Evolutionary conservation across 495 filamentous ascomycete species (phyloP), one percentile per base, ranked within the genome.

Genomic region (Cercophora sp.): DNA sequence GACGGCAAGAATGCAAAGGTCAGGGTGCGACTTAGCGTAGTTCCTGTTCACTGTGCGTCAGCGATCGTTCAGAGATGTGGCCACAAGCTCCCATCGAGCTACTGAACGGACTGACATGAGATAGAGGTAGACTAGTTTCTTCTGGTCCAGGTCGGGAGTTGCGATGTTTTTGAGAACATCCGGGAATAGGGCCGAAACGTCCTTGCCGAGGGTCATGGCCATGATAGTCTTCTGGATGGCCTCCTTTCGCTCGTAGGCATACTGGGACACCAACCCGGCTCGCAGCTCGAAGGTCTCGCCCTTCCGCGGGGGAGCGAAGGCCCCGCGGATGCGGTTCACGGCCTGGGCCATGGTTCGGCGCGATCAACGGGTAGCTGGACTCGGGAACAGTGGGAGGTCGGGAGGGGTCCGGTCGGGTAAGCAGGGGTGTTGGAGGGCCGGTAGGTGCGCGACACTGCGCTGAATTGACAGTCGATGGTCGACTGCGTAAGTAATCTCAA

Each of bases 141-240:
- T 99, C 77, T 99, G 93, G 67, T 97, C 93, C 51, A 99, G 73
- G 68, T 99, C 93, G 23, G 72, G 74, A 5, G 93, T 97, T 37
- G 94, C 91, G 71, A 99, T 97, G 60, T 99, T 99, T 77, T 99
- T 99, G 53, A 99, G 81, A 10, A 99, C 92, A 63, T 99, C 93
- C 15, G 93, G 93, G 70, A 99, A 99, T 29, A 99, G 77, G 24
- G 91, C 88, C 43, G 93, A 99, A 29, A 99, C 93, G 70, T 99
- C 93, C 68, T 99, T 99, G 58, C 93, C 93, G 50, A 99, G 73
- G 0, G 93, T 99, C 93, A 99, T 99, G 61, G 93, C 87, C 88
- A 96, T 96, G 70, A 99, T 99, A 31, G 93, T 99, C 75, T 95
- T 97, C 69, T 97, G 91, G 60, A 99, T 99, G 16, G 94, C 86